phyloP scores from a whole-genome alignment of 2,329 filamentous ascomycete species.

The Byssoonygena ceratinophila region DNA sequence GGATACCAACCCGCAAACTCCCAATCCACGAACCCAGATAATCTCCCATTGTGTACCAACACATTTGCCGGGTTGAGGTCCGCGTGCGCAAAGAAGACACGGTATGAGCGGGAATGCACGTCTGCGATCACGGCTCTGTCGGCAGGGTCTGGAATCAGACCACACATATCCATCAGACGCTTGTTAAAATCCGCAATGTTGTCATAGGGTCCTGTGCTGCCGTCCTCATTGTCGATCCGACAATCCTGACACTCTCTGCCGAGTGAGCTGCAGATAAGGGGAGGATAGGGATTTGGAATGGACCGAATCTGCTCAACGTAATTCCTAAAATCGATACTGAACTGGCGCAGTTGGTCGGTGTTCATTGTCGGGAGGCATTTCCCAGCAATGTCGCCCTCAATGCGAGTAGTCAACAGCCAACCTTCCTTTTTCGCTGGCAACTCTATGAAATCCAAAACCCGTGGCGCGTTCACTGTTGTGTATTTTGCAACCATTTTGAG shows the following conservation, averaged over 20 bases:
- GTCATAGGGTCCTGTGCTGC: slow-evolving; percentile 3
- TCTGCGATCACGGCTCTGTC: slow-evolving; percentile 9
- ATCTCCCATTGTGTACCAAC: slow-evolving; percentile 16
- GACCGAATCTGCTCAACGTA: slow-evolving; percentile 10
- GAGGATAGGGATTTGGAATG: slow-evolving; percentile 12
- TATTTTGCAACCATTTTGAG: not conserved
- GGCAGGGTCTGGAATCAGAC: slow-evolving; percentile 7
- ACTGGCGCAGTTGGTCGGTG: slow-evolving; percentile 7
- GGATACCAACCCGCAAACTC: slow-evolving; percentile 22
- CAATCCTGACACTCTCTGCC: slow-evolving; percentile 11
- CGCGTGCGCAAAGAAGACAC: slow-evolving; percentile 19
- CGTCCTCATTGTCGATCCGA: slow-evolving; percentile 10
- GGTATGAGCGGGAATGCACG: slow-evolving; percentile 4
- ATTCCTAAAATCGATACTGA: slow-evolving; percentile 10
- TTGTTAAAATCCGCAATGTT: slow-evolving; percentile 5
- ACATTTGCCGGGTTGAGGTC: slow-evolving; percentile 22
- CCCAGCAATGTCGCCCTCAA: slow-evolving; percentile 10
- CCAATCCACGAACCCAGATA: slow-evolving; percentile 21
- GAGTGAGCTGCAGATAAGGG: slow-evolving; percentile 11
- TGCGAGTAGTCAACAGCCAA: slow-evolving; percentile 12
- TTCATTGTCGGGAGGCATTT: slow-evolving; percentile 11
- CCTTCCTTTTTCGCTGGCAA: slow-evolving; percentile 3
- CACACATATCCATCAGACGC: slow-evolving; percentile 8
- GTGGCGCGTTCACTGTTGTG: slow-evolving; percentile 8
- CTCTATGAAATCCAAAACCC: slow-evolving; percentile 11